Percentiles rank a stretch among this genome's conserved stretches.
Conservation (phyloP, 148 eudicot genomes). For the Cornus florida region DNA sequence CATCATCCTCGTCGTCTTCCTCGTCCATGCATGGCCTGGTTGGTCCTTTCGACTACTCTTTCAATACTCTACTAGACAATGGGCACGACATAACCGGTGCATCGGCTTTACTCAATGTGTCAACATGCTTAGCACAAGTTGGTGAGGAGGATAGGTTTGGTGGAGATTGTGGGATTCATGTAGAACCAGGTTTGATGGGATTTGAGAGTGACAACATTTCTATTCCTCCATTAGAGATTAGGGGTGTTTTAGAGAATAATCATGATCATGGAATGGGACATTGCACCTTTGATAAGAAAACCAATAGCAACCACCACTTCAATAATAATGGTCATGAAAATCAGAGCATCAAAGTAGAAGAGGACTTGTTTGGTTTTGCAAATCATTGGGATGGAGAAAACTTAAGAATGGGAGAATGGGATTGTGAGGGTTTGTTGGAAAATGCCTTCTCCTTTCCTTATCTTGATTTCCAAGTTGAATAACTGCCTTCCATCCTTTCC, state of each 20-base stretch:
- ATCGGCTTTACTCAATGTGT: conserved; percentile 6
- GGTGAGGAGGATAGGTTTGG: conserved; percentile 16
- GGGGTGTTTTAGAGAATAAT: conserved; percentile 14
- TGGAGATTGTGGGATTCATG: conserved; percentile 24
- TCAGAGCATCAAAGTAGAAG: conserved; percentile 29
- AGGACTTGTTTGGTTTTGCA: conserved; percentile 34
- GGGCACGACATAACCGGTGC: conserved; percentile 6
- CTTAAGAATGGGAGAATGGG: conserved; percentile 75
- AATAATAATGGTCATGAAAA: conserved; percentile 6
- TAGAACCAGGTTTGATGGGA: conserved; percentile 26
- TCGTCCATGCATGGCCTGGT: conserved; percentile 21
- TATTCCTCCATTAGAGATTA: conserved; percentile 31
- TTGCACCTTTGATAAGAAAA: conserved; percentile 17
- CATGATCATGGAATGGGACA: conserved; percentile 8
- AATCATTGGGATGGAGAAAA: conserved; percentile 48
- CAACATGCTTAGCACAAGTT: conserved; percentile 14
- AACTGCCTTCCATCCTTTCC: conserved; percentile 6
- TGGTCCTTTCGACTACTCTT: conserved; percentile 24
- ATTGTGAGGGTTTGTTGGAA: conserved; percentile 78
- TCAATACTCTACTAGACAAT: conserved; percentile 28
- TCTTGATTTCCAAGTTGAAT: conserved; percentile 61
- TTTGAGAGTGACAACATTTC: conserved; percentile 40
- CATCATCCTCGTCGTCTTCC: conserved; percentile 32
- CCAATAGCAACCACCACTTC: conserved; percentile 16
- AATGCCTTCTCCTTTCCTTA: conserved; percentile 64